Percentiles rank a stretch among this genome's conserved stretches.
Conservation (phyloP, 169 alveolate genomes). For the Pseudocohnilembus persalinus region DNA sequence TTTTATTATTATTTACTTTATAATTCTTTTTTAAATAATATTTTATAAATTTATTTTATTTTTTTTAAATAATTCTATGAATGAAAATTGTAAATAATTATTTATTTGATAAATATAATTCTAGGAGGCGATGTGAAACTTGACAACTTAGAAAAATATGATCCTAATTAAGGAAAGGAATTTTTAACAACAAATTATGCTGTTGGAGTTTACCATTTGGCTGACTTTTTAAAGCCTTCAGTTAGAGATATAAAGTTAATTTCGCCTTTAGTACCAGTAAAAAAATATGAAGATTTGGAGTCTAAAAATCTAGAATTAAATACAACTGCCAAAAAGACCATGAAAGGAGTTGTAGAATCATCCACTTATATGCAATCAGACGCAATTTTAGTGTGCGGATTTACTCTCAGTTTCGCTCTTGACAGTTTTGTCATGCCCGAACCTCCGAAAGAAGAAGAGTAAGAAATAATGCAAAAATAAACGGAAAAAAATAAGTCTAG, state of each 20-base stretch:
- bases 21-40: too few relatives aligned
- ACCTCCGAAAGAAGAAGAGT: neutral
- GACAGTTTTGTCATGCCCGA: neutral
- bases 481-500: too few relatives aligned
- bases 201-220: slow-evolving; percentile 48
- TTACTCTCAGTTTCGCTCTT: neutral
- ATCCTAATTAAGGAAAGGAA: slow-evolving; percentile 44
- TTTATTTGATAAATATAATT: too few relatives aligned
- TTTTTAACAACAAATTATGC: slow-evolving; percentile 57
- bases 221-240: slow-evolving; percentile 52
- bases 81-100: too few relatives aligned
- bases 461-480: neutral
- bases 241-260: slow-evolving; percentile 57
- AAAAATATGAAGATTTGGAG: slow-evolving; percentile 48
- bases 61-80: neutral
- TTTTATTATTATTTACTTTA: too few relatives aligned
- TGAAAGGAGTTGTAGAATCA: slow-evolving; percentile 20
- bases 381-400: neutral
- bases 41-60: too few relatives aligned
- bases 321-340: slow-evolving; percentile 66
- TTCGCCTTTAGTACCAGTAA: slow-evolving; percentile 63
- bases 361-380: slow-evolving; percentile 27
- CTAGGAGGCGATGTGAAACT: slow-evolving; percentile 24
- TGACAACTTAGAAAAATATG: slow-evolving; percentile 36
- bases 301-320: slow-evolving; percentile 61